Base-by-base conservation (phyloP, 129 eudicot species). In the Flaveria trinervia region DNA sequence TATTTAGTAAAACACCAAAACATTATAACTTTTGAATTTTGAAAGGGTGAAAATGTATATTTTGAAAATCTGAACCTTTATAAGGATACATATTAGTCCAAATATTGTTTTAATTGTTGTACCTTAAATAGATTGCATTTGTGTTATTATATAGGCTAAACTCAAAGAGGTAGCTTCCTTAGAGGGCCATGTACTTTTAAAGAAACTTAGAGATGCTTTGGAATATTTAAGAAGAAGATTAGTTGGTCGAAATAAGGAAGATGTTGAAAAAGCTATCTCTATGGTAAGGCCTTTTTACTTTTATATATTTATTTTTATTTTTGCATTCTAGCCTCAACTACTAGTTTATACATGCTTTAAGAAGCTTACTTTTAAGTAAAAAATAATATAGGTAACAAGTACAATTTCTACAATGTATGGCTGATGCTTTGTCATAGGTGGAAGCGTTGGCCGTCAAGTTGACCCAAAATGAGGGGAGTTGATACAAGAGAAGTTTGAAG, bases 401-500 rank as follows among this genome's bases (percentile, higher is more conserved):
- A 10, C 18, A 48, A 4, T n/a, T 54, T 72, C n/a, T 33, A 64
- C 12, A 39, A 33, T 17, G 16, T 48, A 28, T 49, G 22, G 30
- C 65, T 26, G 25, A 43, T 79, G 18, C 60, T 20, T 20, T 71
- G 56, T 67, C 69, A 12, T 85, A 95, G 99, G 99, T 95, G 78
- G 99, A 91, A 79, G 97, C 97, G n/a, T 87, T 95, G 90, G 99
- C 99, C 4, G 96, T 95, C 3, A 87, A 95, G 84, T 72, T 95
- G 85, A 95, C 99, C 50, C 97, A 95, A 79, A 86, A 91, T 36
- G 99, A 84, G 99, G 99, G 80, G 99, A 95, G 79, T 85, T 95
- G 65, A 91, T 95, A 78, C 99, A 95, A 65, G 99, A 95, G 88
- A 95, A 91, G 79, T 89, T 83, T 71, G 99, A 91, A 86, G 97